phyloP scores from a whole-genome alignment of 2,329 filamentous ascomycete species.

The Myriosclerotinia duriaeana region DNA sequence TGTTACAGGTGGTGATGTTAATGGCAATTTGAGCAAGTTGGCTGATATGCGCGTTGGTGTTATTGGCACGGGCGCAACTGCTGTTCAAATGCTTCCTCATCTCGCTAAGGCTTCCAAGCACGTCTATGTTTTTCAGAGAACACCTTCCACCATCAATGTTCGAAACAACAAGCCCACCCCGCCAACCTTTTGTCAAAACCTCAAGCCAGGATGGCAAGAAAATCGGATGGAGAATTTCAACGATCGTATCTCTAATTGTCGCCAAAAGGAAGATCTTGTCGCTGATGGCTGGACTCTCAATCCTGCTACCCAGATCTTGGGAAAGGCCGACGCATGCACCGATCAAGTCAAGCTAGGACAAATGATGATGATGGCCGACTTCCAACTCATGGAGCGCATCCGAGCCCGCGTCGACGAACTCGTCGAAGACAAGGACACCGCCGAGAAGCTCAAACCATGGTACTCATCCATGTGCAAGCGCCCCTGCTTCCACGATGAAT shows the following conservation, averaged over 20 bases:
- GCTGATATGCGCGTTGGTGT: constrained; percentile 55
- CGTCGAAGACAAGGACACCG: constrained; percentile 41
- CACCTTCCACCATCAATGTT: constrained; percentile 59
- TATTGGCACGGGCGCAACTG: constrained; percentile 60
- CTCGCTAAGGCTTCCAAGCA: constrained; percentile 51
- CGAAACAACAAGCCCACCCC: constrained; percentile 51
- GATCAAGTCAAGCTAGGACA: constrained; percentile 14
- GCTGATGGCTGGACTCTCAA: constrained; percentile 53
- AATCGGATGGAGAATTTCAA: constrained; percentile 24
- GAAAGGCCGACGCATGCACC: not conserved
- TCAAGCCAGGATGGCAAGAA: constrained; percentile 25
- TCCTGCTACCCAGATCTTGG: constrained; percentile 41
- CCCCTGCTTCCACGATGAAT: constrained; percentile 56
- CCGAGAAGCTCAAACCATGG: constrained; percentile 53
- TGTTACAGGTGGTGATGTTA: constrained; percentile 40
- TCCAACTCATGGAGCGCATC: constrained; percentile 23
- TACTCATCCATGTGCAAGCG: constrained; percentile 57
- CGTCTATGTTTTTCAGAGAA: constrained; percentile 56
- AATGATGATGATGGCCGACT: constrained; percentile 22
- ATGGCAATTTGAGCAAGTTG: constrained; percentile 40
- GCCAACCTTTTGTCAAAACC: constrained; percentile 26
- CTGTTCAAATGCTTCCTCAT: constrained; percentile 59
- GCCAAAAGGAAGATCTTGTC: constrained; percentile 51
- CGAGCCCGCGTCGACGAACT: constrained; percentile 43
- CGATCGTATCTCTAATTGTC: constrained; percentile 48